Evolutionary conservation across 202 grass and related monocot genomes (phyloP), one percentile per base, ranked within the genome.

Genomic region (Hordeum pubiflorum): DNA sequence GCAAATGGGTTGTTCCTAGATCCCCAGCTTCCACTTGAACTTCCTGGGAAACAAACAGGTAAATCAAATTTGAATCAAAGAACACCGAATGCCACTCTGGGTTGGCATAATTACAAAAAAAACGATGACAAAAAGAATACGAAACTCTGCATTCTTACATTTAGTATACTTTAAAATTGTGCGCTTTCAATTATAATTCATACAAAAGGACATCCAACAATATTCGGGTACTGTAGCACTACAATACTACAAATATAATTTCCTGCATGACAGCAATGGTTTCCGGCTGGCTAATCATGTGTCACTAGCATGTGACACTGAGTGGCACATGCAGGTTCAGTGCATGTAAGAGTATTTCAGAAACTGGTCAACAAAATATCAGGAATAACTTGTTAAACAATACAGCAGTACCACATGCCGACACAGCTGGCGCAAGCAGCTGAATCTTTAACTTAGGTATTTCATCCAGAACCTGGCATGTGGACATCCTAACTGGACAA

Each of bases 21-120:
- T 79, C 52, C 32, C 31, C 61, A 68, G 39, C 69, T 86, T 86
- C 74, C 75, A 63, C 24, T 83, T 44, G 79, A 78, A 83, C 60
- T 86, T 86, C 83, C 87, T 89, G 78, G 46, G 24, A 48, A 79
- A 74, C 37, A 8, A 58, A 86, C 21, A 68, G 13, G 54, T 79
- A 66, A 78, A 78, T 89, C 8, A 10, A 3, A 24, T 82, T 82
- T 18, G 62, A 38, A 31, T 72, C 9, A 23, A 43, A 18, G 9
- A 44, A 39, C 37, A 43, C 38, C 18, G 7, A 24, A 33, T 71
- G 34, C 14, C 0, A 43, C 56, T 57, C 29, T 58, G 7, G 18
- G 32, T 54, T 77, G 33, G 69, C 56, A 85, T 84, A 46, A 63
- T 34, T 55, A 70, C 10, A 46, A 13, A 65, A 62, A 7, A 26